These are phyloP conservation scores for Phyllosticta ampelicida DNA, from an alignment of 2,329 filamentous ascomycete species.

Conservation along the genomic window DNA sequence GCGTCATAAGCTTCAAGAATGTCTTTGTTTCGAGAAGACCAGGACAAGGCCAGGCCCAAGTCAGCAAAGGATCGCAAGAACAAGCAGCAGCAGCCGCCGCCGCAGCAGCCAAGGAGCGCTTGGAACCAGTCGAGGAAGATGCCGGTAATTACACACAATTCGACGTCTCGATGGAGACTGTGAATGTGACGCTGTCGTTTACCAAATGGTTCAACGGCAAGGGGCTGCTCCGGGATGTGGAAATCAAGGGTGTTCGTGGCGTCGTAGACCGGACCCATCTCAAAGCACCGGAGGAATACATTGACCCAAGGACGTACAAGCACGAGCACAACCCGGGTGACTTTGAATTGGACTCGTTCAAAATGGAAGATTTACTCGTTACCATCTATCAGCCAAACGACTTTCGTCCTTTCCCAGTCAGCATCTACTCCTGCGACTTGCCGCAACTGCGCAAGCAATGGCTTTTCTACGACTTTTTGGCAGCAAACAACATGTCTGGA, in stretches of 20 bases:
- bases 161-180: slow-evolving; percentile 84
- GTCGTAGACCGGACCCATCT: slow-evolving; percentile 86
- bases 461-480: slow-evolving; percentile 95
- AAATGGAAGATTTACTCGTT: slow-evolving; percentile 83
- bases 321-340: slow-evolving; percentile 84
- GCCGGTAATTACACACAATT: slow-evolving; percentile 98
- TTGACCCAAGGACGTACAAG: slow-evolving; percentile 78
- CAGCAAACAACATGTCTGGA: slow-evolving; percentile 90
- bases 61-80: slow-evolving; percentile 82
- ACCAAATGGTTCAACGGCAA: slow-evolving; percentile 99
- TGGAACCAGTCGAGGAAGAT: slow-evolving; percentile 49
- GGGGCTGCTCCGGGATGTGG: slow-evolving; percentile 80
- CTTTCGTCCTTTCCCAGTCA: slow-evolving; percentile 91
- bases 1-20: slow-evolving; percentile 92
- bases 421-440: slow-evolving; percentile 91
- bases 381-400: slow-evolving; percentile 82
- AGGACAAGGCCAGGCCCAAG: slow-evolving; percentile 67
- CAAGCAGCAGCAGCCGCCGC: slow-evolving; percentile 79
- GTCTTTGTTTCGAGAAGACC: slow-evolving; percentile 90
- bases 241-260: slow-evolving; percentile 85
- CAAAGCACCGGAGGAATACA: slow-evolving; percentile 53
- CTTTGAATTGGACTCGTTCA: slow-evolving; percentile 95
- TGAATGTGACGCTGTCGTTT: slow-evolving; percentile 94
- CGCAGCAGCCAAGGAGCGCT: slow-evolving; percentile 46
- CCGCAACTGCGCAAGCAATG: slow-evolving; percentile 89